phyloP scores from a whole-genome alignment of 2,329 filamentous ascomycete species.

The Monosporascus sp. region DNA sequence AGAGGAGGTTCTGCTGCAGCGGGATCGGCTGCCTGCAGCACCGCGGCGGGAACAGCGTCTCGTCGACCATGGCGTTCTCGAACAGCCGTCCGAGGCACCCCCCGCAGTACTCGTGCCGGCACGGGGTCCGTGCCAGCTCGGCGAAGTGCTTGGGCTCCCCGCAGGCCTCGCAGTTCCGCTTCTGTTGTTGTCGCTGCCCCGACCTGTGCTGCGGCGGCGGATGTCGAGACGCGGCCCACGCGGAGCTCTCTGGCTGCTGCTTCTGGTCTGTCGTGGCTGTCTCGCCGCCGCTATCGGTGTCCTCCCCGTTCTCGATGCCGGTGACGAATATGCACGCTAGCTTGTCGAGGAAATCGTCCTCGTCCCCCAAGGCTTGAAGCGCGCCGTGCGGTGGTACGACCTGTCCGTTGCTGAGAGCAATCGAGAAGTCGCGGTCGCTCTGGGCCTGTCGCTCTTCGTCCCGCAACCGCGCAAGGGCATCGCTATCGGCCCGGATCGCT shows the following conservation, averaged over 20 bases:
- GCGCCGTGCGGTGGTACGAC: background rate
- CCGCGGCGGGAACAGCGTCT: constrained; percentile 48
- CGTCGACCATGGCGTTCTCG: constrained; percentile 36
- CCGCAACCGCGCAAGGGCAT: constrained; percentile 7
- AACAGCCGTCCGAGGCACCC: constrained; percentile 43
- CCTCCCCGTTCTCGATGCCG: constrained; percentile 1
- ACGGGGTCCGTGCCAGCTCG: constrained; percentile 14
- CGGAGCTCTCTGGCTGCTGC: constrained; percentile 12
- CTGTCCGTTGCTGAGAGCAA: background rate
- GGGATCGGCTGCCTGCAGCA: constrained; percentile 44
- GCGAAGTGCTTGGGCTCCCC: constrained; percentile 5
- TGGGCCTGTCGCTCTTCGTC: constrained; percentile 7
- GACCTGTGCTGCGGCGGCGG: background rate
- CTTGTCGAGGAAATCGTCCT: constrained; percentile 11
- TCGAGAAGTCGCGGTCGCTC: constrained; percentile 7
- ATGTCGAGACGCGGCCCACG: constrained; percentile 12
- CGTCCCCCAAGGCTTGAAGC: background rate
- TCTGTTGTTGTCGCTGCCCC: background rate
- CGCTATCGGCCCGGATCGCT: constrained; percentile 13
- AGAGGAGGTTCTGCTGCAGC: constrained; percentile 24
- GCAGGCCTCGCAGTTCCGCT: constrained; percentile 12
- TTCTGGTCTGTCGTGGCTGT: background rate
- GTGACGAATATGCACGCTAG: constrained; percentile 8
- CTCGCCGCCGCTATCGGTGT: background rate
- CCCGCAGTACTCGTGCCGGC: constrained; percentile 45